Conservation (phyloP, 805 yeast species). For the Kodamaea nitidulidarum region DNA sequence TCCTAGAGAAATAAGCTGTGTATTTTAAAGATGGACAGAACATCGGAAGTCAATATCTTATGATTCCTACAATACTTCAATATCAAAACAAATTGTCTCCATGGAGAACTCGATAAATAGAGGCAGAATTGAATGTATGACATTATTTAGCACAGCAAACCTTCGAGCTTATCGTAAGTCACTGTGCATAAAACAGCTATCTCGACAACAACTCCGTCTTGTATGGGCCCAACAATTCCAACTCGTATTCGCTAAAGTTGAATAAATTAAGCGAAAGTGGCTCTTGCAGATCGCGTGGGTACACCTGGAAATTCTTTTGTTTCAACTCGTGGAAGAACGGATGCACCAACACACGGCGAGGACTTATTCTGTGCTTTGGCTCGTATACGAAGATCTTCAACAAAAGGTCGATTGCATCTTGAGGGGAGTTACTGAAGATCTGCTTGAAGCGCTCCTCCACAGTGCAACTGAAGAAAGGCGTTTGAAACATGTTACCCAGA, state of each 20-base stretch:
- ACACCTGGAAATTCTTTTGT: conserved; percentile 46
- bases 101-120: conserved; percentile 2
- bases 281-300: conserved; percentile 49
- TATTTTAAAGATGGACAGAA: too few species aligned
- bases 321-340: conserved; percentile 86
- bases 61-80: background rate
- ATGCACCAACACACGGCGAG: conserved; percentile 80
- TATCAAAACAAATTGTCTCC: conserved; percentile 3
- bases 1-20: too few species aligned
- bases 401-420: conserved; percentile 81
- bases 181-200: background rate
- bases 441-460: conserved; percentile 46
- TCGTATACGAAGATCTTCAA: conserved; percentile 82
- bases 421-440: conserved; percentile 64
- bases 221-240: conserved; percentile 43
- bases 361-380: conserved; percentile 77
- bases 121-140: conserved; percentile 4
- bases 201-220: conserved; percentile 27
- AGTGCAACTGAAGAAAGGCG: conserved; percentile 55
- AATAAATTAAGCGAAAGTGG: conserved; percentile 47
- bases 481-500: conserved; percentile 69
- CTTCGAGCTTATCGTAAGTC: background rate
- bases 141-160: conserved; percentile 4
- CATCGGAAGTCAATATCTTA: too few species aligned
- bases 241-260: conserved; percentile 69